Evolutionary conservation across 306 rosid species (phyloP).

Genomic region (Neltuma alba): DNA sequence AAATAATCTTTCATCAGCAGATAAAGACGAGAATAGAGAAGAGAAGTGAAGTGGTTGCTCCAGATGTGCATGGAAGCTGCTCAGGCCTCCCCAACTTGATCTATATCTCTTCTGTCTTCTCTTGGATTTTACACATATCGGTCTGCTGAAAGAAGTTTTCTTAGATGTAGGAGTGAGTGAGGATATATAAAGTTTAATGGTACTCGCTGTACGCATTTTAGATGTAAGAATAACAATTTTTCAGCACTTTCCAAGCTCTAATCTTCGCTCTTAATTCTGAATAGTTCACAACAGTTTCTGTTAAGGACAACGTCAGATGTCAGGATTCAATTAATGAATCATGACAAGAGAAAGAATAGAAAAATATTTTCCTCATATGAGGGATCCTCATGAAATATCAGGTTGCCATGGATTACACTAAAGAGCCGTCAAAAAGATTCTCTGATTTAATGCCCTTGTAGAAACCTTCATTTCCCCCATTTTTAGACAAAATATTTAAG

Average conservation of each 20-base stretch:
- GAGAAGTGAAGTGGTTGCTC: constrained; percentile 9
- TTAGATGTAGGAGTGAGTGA: neutral
- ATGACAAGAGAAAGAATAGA: neutral
- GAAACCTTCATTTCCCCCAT: neutral
- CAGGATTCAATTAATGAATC: neutral
- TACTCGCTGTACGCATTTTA: neutral
- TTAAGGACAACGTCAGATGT: neutral
- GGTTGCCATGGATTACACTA: neutral
- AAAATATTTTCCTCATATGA: neutral
- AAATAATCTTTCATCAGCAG: constrained; percentile 29
- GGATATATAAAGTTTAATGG: neutral
- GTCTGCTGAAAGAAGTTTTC: constrained; percentile 9
- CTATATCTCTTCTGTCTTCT: constrained; percentile 18
- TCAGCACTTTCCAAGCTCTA: neutral
- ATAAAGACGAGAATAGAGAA: constrained; percentile 19
- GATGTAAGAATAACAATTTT: neutral
- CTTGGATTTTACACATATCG: neutral
- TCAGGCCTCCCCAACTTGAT: constrained; percentile 26
- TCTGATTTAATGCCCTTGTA: neutral
- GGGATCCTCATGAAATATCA: constrained; percentile 4
- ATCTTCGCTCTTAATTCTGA: neutral
- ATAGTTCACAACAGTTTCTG: neutral
- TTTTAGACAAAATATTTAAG: neutral
- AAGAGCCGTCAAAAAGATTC: neutral
- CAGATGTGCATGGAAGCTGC: constrained; percentile 20